Evolutionary conservation across 164 flowering plant genomes (phyloP).

Genomic region (Santalum album): DNA sequence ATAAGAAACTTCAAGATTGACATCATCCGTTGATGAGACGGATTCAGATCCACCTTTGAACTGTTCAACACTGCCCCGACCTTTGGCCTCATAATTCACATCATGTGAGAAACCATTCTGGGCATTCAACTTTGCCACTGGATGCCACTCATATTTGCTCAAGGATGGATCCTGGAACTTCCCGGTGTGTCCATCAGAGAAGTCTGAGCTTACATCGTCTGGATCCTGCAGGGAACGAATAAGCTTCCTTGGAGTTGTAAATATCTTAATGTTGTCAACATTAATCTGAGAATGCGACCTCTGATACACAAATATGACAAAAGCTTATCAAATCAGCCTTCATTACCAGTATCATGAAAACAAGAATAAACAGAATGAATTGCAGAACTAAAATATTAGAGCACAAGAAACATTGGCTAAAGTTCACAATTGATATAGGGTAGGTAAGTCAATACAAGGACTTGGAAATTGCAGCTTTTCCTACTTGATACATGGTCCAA

Average conservation of each 20-base stretch:
- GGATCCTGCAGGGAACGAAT: constrained; percentile 64
- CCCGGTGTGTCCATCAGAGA: constrained; percentile 24
- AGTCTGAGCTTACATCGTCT: constrained; percentile 22
- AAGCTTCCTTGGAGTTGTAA: constrained; percentile 75
- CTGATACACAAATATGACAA: constrained; percentile 31
- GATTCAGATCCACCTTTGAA: constrained; percentile 38
- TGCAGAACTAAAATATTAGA: background rate
- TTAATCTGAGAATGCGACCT: constrained; percentile 38
- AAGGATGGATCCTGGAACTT: constrained; percentile 35
- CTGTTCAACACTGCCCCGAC: constrained; percentile 16
- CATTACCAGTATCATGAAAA: background rate
- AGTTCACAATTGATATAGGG: no score
- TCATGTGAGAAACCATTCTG: constrained; percentile 16
- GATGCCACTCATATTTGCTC: constrained; percentile 28
- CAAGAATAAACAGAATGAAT: background rate
- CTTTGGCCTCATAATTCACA: constrained; percentile 8
- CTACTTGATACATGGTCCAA: no score
- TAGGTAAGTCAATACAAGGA: no score
- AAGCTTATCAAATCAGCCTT: background rate
- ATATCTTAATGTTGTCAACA: constrained; percentile 45
- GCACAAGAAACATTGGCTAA: background rate
- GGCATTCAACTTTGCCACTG: constrained; percentile 15
- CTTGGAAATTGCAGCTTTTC: no score
- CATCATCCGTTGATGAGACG: constrained; percentile 50
- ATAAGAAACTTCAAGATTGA: constrained; percentile 11